Conservation (phyloP, 2,329 filamentous ascomycete species). For the Ilyonectria destructans region DNA sequence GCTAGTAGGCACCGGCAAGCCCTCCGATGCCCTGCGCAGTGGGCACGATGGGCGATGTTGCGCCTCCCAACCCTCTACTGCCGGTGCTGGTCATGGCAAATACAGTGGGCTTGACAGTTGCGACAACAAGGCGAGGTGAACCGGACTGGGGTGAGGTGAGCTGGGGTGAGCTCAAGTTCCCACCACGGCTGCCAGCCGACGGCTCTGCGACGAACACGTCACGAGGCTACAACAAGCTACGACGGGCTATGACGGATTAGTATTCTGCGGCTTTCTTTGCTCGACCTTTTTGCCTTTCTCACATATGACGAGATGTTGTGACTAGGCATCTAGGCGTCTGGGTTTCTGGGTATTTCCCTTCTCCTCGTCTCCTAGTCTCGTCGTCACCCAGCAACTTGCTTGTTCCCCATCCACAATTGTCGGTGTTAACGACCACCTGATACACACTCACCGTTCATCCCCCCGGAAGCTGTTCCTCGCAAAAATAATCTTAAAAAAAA, state of each 20-base stretch:
- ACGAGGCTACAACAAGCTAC: slow-evolving; percentile 32
- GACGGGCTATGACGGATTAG: slow-evolving; percentile 2
- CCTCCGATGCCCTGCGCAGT: background rate
- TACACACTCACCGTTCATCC: slow-evolving; percentile 29
- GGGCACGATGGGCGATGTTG: slow-evolving; percentile 4
- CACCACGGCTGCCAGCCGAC: slow-evolving; percentile 24
- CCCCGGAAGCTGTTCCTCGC: slow-evolving; percentile 24
- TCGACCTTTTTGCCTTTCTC: slow-evolving; percentile 16
- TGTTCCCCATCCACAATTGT: slow-evolving; percentile 17
- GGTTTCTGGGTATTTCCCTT: slow-evolving; percentile 4
- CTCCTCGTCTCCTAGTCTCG: slow-evolving; percentile 9
- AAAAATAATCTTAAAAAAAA: slow-evolving; percentile 3
- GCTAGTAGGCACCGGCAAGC: background rate
- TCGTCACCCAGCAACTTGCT: slow-evolving; percentile 23
- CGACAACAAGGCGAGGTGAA: slow-evolving; percentile 6
- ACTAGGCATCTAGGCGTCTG: background rate
- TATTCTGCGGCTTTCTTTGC: slow-evolving; percentile 15
- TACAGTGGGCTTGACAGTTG: slow-evolving; percentile 6
- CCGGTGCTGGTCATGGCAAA: background rate
- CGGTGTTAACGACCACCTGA: slow-evolving; percentile 30
- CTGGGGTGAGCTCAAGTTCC: slow-evolving; percentile 23
- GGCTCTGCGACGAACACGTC: slow-evolving; percentile 45
- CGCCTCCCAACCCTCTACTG: slow-evolving; percentile 14
- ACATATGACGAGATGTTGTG: slow-evolving; percentile 11
- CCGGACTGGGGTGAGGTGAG: slow-evolving; percentile 25